Conservation (phyloP, 805 yeast genomes). For the Komagataella populi region DNA sequence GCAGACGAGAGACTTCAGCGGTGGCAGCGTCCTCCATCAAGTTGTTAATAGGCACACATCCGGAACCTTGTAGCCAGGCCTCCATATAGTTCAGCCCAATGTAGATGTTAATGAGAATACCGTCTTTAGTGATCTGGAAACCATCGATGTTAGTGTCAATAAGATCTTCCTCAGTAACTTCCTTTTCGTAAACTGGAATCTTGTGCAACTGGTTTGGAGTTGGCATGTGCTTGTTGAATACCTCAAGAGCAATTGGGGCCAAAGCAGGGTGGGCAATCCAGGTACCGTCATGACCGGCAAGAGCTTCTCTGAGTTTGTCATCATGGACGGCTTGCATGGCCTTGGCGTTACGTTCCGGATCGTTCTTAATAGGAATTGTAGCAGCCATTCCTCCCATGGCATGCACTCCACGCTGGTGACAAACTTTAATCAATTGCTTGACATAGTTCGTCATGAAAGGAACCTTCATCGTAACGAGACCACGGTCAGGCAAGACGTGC, state of each 20-base stretch:
- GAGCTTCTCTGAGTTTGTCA: conserved; percentile 67
- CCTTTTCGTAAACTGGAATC: conserved; percentile 25
- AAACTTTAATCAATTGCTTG: conserved; percentile 53
- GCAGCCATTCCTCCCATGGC: conserved; percentile 93
- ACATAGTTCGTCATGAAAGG: conserved; percentile 77
- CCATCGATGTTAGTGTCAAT: conserved; percentile 49
- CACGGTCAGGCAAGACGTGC: conserved; percentile 66
- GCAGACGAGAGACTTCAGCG: conserved; percentile 77
- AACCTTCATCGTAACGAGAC: conserved; percentile 66
- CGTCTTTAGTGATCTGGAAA: conserved; percentile 54
- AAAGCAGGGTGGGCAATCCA: conserved; percentile 87
- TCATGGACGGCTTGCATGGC: conserved; percentile 64
- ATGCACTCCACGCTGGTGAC: conserved; percentile 70
- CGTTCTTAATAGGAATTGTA: conserved; percentile 68
- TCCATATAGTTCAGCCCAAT: conserved; percentile 75
- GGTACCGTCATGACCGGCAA: conserved; percentile 76
- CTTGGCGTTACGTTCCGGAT: conserved; percentile 42
- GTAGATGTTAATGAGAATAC: conserved; percentile 57
- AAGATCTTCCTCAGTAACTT: conserved; percentile 41
- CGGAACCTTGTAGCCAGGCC: conserved; percentile 75
- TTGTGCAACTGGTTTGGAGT: conserved; percentile 62
- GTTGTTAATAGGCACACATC: conserved; percentile 77
- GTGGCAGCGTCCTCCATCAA: conserved; percentile 89
- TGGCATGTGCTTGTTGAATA: conserved; percentile 65
- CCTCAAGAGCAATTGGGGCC: conserved; percentile 58